Evolutionary conservation across 2,329 filamentous ascomycete genomes (phyloP).

Genomic region (Stagonosporopsis cucurbitacearum): DNA sequence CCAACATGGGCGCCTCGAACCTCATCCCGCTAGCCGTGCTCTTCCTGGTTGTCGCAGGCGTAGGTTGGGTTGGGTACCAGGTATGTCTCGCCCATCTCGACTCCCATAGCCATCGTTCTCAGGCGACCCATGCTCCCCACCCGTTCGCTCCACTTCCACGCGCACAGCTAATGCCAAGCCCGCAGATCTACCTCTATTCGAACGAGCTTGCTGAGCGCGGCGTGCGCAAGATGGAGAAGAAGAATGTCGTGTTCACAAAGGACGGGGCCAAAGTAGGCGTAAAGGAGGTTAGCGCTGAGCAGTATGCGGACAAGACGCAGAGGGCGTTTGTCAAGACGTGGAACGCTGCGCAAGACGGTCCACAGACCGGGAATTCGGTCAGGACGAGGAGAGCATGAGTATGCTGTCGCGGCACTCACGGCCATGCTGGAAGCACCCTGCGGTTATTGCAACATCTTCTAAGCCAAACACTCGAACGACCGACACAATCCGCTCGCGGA

Average conservation of each 20-base stretch:
- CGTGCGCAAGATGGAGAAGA: conserved; percentile 73
- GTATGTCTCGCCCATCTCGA: conserved; percentile 31
- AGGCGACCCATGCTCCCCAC: neutral
- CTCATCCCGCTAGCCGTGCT: conserved; percentile 72
- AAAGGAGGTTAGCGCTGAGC: conserved; percentile 71
- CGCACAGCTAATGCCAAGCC: conserved; percentile 9
- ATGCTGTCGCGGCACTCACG: neutral
- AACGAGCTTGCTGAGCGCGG: conserved; percentile 70
- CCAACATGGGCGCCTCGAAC: conserved; percentile 53
- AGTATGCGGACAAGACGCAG: conserved; percentile 77
- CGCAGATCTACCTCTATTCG: conserved; percentile 68
- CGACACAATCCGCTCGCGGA: neutral
- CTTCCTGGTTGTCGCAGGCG: conserved; percentile 62
- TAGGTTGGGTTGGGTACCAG: conserved; percentile 73
- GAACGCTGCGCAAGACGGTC: conserved; percentile 47
- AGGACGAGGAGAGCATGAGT: conserved; percentile 13
- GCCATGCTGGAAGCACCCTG: neutral
- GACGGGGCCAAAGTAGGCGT: conserved; percentile 76
- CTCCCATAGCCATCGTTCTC: neutral
- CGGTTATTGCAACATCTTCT: neutral
- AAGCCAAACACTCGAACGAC: neutral
- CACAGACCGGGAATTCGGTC: neutral
- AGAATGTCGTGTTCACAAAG: conserved; percentile 77
- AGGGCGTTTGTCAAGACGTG: conserved; percentile 61
- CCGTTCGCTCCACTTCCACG: neutral